Conservation (phyloP, 2,329 filamentous ascomycete species). For the Verticillium dahliae region DNA sequence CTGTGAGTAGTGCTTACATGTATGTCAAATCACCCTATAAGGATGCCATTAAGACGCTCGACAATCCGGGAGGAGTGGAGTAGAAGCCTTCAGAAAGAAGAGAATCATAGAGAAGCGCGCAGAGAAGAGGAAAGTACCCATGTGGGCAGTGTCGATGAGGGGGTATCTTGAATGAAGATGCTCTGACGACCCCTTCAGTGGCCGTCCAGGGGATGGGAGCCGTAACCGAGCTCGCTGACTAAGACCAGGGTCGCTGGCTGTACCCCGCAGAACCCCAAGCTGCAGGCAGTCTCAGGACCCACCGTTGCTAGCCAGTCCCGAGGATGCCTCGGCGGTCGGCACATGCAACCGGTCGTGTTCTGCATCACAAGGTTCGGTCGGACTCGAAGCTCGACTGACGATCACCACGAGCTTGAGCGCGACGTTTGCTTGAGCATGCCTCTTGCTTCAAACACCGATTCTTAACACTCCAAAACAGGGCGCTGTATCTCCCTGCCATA, state of each 20-base stretch:
- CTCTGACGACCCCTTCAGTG: too few species aligned
- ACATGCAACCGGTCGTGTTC: constrained; percentile 17
- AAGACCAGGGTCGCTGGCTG: not conserved
- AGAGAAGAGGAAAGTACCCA: too few species aligned
- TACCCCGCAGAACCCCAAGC: not conserved
- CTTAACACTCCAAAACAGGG: not conserved
- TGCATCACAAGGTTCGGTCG: not conserved
- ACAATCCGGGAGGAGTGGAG: too few species aligned
- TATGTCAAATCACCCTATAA: too few species aligned
- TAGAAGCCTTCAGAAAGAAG: too few species aligned
- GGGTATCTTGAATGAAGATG: too few species aligned
- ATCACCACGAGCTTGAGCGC: not conserved
- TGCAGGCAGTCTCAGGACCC: constrained; percentile 4
- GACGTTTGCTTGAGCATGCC: not conserved
- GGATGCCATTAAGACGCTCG: too few species aligned
- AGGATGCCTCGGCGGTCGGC: constrained; percentile 18
- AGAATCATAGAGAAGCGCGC: too few species aligned
- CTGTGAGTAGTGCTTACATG: too few species aligned
- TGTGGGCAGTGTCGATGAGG: too few species aligned
- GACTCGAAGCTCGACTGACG: not conserved
- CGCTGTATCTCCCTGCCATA: not conserved
- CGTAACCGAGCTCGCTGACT: not conserved
- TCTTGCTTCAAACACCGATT: not conserved
- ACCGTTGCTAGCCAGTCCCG: constrained; percentile 4
- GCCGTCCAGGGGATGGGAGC: too few species aligned